Conservation (phyloP, 2,329 filamentous ascomycete genomes). For the Aspergillus bombycis region DNA sequence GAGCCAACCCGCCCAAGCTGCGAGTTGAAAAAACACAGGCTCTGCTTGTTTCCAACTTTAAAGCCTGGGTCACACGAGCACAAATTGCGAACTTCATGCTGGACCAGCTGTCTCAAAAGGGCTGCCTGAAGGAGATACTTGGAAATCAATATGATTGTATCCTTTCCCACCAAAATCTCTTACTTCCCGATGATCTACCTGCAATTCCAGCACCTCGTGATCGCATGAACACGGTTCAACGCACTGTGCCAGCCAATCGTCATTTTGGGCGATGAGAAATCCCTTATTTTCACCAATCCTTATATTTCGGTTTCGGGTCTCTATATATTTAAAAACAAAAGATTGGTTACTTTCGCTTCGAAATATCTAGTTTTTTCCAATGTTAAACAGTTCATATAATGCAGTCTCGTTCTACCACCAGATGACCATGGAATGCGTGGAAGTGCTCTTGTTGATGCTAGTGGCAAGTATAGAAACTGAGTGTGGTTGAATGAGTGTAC, state of each 20-base stretch:
- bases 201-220: not conserved
- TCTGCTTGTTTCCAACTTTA: not conserved
- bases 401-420: no score
- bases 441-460: no score
- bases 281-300: not conserved
- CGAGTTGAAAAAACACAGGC: constrained; percentile 7
- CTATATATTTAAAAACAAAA: no score
- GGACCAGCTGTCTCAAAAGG: not conserved
- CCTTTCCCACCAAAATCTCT: not conserved
- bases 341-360: no score
- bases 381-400: no score
- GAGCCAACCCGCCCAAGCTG: not conserved
- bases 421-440: no score
- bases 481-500: no score
- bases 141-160: constrained; percentile 1
- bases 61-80: constrained; percentile 3
- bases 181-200: not conserved
- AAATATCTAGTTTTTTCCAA: no score
- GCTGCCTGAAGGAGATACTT: not conserved
- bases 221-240: not conserved
- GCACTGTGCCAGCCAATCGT: not conserved
- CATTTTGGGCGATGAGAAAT: not conserved
- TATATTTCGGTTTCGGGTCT: not conserved
- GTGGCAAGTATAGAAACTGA: no score
- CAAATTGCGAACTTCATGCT: not conserved